phyloP scores from a whole-genome alignment of 306 rosid genomes.

The Sicyos baderoa region DNA sequence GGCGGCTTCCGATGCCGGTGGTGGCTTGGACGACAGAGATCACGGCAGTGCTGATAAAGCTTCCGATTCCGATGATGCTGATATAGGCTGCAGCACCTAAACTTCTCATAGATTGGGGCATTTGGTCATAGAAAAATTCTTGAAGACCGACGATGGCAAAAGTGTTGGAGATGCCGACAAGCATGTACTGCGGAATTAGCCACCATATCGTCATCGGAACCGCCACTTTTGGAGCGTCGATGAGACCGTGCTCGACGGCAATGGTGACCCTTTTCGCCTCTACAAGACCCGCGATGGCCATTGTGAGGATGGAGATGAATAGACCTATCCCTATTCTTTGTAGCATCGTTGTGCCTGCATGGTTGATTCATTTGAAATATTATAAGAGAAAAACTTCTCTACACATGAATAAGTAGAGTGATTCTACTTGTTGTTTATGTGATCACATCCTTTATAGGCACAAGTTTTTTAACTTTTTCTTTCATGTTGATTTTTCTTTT shows the following conservation, averaged over 20 bases:
- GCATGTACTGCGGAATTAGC: constrained; percentile 62
- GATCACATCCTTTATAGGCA: too few species aligned
- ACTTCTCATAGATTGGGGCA: constrained; percentile 56
- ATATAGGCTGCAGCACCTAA: constrained; percentile 66
- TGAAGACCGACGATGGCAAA: constrained; percentile 53
- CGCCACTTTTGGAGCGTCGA: constrained; percentile 34
- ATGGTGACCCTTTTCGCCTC: constrained; percentile 47
- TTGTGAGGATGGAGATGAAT: constrained; percentile 45
- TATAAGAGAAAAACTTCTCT: too few species aligned
- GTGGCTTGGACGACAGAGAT: constrained; percentile 33
- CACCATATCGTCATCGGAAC: constrained; percentile 67
- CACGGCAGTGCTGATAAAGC: constrained; percentile 31
- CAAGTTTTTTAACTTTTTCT: too few species aligned
- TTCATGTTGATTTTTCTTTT: too few species aligned
- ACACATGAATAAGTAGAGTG: too few species aligned
- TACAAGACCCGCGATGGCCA: constrained; percentile 46
- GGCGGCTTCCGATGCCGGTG: constrained; percentile 18
- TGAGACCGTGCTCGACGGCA: constrained; percentile 32
- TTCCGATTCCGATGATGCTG: constrained; percentile 51
- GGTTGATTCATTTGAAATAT: too few species aligned
- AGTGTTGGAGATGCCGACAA: constrained; percentile 43
- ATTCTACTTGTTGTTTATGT: too few species aligned
- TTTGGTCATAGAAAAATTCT: constrained; percentile 57
- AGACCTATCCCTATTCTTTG: constrained; percentile 66
- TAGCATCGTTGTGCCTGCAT: constrained; percentile 47